These are phyloP conservation scores for Lachancea dasiensis DNA, from an alignment of 805 yeast genomes.

Conservation along the genomic window DNA sequence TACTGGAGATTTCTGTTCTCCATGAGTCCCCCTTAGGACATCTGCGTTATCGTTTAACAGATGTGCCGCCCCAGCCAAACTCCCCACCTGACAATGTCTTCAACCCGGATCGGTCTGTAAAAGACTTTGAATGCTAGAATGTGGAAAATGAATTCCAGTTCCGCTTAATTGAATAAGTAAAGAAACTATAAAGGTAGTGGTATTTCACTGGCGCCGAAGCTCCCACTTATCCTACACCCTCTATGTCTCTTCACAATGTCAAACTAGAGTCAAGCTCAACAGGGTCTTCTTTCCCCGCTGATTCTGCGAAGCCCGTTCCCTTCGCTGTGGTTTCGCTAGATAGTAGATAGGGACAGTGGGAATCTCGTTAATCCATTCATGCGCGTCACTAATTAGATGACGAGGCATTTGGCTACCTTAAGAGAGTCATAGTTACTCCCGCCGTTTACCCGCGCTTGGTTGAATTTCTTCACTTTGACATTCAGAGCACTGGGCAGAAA, in stretches of 20 bases:
- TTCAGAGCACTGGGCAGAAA: constrained; percentile 38
- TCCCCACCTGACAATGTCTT: constrained; percentile 41
- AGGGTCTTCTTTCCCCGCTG: constrained; percentile 37
- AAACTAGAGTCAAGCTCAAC: constrained; percentile 39
- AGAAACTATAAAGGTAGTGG: constrained; percentile 38
- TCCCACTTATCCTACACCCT: constrained; percentile 39
- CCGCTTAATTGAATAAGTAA: constrained; percentile 36
- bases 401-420: constrained; percentile 42
- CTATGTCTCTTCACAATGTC: constrained; percentile 37
- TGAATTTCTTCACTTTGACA: constrained; percentile 40
- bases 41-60: constrained; percentile 44
- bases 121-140: constrained; percentile 33
- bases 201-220: constrained; percentile 42
- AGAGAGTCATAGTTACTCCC: constrained; percentile 43
- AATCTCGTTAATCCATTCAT: constrained; percentile 10
- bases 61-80: constrained; percentile 45
- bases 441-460: constrained; percentile 44
- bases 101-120: constrained; percentile 31
- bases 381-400: constrained; percentile 13
- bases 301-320: constrained; percentile 9
- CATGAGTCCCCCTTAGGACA: constrained; percentile 42
- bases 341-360: constrained; percentile 9
- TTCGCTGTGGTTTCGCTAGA: constrained; percentile 10
- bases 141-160: constrained; percentile 34
- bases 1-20: constrained; percentile 44